Base-by-base conservation (phyloP, 2,329 filamentous ascomycete species). In the Arachnopeziza araneosa region DNA sequence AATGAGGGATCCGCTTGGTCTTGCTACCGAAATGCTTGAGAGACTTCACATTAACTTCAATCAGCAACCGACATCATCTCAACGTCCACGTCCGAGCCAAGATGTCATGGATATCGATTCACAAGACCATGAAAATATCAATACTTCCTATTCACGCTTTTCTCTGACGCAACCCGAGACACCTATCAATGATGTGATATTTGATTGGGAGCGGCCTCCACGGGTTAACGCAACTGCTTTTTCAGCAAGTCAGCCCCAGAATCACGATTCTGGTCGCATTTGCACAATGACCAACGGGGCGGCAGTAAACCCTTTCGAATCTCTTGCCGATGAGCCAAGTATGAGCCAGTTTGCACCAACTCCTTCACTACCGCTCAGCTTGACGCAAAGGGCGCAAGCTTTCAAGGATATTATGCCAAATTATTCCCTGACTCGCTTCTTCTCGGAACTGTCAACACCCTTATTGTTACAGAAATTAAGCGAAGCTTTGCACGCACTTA, bases 11-110 rank as follows among this genome's bases (percentile, higher is more conserved):
- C 90, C 91, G 0, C 79, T 98, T 63, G 84, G 86, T 58, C 80
- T 99, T 53, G 95, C 95, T n/a, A 96, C 95, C 0, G 87, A 91
- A 71, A 96, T 99, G 91, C 87, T 99, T 58, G 91, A 96, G 72
- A 89, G 86, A 58, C 83, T 99, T 19, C 89, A 85, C 64, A 96
- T 99, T 72, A 90, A 97, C 74, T 93, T 98, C 71, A 86, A 81
- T 57, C 83, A 89, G 68, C 79, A 84, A 61, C 85, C 88, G 1
- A 60, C 73, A 65, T 49, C 78, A 74, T 64, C 72, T 66, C 63
- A 75, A 71, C 55, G 64, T 65, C 26, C 63, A 64, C 67, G 59
- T 21, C 66, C 65, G 50, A 66, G 63, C 30, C 55, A 70, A 65
- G 82, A 90, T 65, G 75, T 80, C 14, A 93, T 93, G 86, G 88